Conservation (phyloP, 2,329 filamentous ascomycete genomes). For the Talaromyces sp. region DNA sequence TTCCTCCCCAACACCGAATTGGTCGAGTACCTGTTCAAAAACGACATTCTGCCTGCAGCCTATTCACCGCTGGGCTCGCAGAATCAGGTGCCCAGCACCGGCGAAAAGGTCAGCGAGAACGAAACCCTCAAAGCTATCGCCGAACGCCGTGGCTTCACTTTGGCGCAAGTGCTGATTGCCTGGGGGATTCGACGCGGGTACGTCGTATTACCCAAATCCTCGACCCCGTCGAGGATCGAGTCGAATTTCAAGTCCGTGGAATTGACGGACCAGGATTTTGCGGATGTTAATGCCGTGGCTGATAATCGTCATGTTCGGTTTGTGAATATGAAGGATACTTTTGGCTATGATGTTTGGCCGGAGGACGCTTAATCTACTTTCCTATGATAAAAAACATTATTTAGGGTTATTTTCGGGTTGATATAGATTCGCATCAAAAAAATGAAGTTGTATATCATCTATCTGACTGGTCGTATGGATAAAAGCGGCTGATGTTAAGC, state of each 20-base stretch:
- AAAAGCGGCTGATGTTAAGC: too few species aligned
- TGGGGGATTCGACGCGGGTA: conserved; percentile 64
- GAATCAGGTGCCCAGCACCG: conserved; percentile 63
- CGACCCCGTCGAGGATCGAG: conserved; percentile 60
- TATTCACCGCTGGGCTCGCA: conserved; percentile 55
- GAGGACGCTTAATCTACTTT: conserved; percentile 46
- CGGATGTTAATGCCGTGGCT: conserved; percentile 59
- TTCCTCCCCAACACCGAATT: conserved; percentile 45
- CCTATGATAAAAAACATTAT: too few species aligned
- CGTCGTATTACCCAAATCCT: conserved; percentile 65
- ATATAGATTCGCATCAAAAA: too few species aligned
- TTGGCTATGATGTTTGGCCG: conserved; percentile 67
- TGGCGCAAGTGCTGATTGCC: conserved; percentile 58
- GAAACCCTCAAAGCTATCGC: conserved; percentile 55
- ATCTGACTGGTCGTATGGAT: too few species aligned
- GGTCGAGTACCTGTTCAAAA: conserved; percentile 38
- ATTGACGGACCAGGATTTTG: conserved; percentile 54
- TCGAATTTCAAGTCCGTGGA: conserved; percentile 63
- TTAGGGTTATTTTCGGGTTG: too few species aligned
- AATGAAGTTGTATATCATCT: background rate
- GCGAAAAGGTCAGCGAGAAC: conserved; percentile 61
- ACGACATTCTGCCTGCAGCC: conserved; percentile 38
- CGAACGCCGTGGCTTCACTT: conserved; percentile 52
- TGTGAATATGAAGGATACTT: conserved; percentile 78
- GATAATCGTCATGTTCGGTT: conserved; percentile 64